These are phyloP conservation scores for Elaeagnus macrophylla DNA, from an alignment of 306 rosid genomes.

Conservation along the genomic window DNA sequence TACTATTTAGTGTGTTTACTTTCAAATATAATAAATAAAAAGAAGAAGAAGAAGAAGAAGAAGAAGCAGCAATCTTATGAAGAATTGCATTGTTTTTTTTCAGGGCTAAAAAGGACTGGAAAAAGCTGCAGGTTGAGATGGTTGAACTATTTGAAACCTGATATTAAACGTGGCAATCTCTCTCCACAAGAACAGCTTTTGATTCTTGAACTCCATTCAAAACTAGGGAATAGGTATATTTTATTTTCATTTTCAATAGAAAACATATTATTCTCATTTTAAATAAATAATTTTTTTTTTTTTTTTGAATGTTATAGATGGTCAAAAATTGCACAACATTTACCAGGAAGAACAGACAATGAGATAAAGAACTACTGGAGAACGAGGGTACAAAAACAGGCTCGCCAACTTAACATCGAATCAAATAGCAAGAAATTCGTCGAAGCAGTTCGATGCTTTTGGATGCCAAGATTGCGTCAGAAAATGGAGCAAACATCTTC, in stretches of 20 bases:
- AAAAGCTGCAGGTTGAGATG: conserved; percentile 95
- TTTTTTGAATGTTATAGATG: conserved; percentile 33
- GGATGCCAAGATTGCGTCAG: conserved; percentile 73
- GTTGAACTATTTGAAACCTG: conserved; percentile 91
- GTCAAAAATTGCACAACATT: conserved; percentile 86
- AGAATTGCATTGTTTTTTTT: not conserved
- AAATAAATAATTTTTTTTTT: not conserved
- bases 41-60: too few relatives aligned
- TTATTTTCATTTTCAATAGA: not conserved
- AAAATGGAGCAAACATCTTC: conserved; percentile 55
- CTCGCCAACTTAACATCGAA: conserved; percentile 73
- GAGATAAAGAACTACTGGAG: conserved; percentile 94
- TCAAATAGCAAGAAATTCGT: conserved; percentile 68
- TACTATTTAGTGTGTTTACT: too few relatives aligned
- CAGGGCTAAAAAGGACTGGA: conserved; percentile 94
- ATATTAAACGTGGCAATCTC: conserved; percentile 86
- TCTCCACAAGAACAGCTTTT: conserved; percentile 81
- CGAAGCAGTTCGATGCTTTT: conserved; percentile 61
- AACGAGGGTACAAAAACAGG: conserved; percentile 85
- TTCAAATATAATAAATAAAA: too few relatives aligned
- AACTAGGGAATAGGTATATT: conserved; percentile 79
- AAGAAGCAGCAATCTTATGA: too few relatives aligned
- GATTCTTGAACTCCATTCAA: conserved; percentile 92
- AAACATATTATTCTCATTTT: not conserved
- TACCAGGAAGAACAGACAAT: conserved; percentile 91